A percentile compares a stretch with the other conserved stretches of the same genome.
Evolutionary conservation across 805 yeast genomes (phyloP).

Genomic region (Millerago galiae): DNA sequence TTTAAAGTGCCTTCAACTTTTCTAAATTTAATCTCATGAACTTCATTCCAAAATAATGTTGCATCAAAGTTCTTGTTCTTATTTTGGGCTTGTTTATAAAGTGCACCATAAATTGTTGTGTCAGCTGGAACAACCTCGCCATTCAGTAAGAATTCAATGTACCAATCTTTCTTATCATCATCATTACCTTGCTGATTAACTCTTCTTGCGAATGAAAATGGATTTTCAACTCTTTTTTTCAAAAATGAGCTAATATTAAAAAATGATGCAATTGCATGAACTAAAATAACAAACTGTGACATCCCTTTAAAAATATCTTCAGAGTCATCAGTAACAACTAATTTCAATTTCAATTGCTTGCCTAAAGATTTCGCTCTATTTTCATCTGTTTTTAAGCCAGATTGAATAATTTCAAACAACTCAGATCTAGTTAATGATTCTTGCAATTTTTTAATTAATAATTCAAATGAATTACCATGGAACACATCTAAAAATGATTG

Average conservation of each 20-base stretch:
- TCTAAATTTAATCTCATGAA: slow-evolving; percentile 46
- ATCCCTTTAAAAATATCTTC: slow-evolving; percentile 19
- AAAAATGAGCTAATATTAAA: slow-evolving; percentile 38
- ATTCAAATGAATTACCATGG: slow-evolving; percentile 32
- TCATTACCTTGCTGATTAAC: not conserved
- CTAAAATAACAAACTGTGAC: slow-evolving; percentile 29
- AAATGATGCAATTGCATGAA: slow-evolving; percentile 50
- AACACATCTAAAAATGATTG: slow-evolving; percentile 38
- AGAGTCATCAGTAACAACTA: slow-evolving; percentile 34
- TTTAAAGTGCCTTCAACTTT: slow-evolving; percentile 27
- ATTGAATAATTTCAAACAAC: slow-evolving; percentile 52
- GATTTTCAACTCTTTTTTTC: slow-evolving; percentile 29
- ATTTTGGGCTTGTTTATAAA: slow-evolving; percentile 43
- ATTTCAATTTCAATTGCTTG: slow-evolving; percentile 57
- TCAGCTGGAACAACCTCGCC: slow-evolving; percentile 55
- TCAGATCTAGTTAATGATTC: slow-evolving; percentile 72
- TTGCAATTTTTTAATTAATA: slow-evolving; percentile 55
- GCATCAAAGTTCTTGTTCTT: slow-evolving; percentile 37
- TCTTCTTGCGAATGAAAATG: slow-evolving; percentile 21
- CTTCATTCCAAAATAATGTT: slow-evolving; percentile 47
- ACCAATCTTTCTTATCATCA: slow-evolving; percentile 19
- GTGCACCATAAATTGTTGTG: slow-evolving; percentile 72
- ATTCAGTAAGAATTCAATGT: slow-evolving; percentile 51
- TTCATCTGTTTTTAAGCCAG: slow-evolving; percentile 32
- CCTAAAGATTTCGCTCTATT: slow-evolving; percentile 58